phyloP scores from a whole-genome alignment of 2,329 filamentous ascomycete genomes.

The Xylaria sp. region DNA sequence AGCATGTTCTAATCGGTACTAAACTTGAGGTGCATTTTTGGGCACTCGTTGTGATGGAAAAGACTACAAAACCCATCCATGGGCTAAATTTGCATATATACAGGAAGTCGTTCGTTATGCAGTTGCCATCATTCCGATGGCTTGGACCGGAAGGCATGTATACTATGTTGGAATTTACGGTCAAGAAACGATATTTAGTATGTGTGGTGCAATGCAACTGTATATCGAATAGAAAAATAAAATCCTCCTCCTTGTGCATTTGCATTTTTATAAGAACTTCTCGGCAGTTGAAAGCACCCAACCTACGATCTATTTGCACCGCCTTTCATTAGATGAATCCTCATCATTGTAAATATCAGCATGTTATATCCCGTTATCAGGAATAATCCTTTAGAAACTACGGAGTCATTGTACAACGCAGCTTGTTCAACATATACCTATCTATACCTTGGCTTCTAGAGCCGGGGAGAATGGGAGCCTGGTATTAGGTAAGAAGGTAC shows the following conservation, averaged over 20 bases:
- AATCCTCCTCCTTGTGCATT: neutral
- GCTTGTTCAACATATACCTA: neutral
- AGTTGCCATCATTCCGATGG: too few species aligned
- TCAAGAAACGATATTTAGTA: neutral
- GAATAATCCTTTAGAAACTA: neutral
- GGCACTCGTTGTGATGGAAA: neutral
- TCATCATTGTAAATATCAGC: neutral
- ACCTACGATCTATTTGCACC: neutral
- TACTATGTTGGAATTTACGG: neutral
- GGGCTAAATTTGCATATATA: neutral
- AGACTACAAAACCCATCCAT: neutral
- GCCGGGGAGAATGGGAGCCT: neutral
- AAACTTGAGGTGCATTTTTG: neutral
- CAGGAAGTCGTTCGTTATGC: neutral
- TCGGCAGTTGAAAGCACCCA: neutral
- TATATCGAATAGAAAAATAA: neutral
- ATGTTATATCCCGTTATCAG: neutral
- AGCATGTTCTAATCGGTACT: neutral
- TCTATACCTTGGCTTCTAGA: neutral
- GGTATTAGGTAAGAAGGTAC: neutral
- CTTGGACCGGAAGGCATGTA: too few species aligned
- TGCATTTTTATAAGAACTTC: neutral
- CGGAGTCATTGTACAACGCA: neutral
- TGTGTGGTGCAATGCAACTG: neutral
- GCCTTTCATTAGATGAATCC: neutral